Conservation (phyloP, 176 grass and related monocot genomes). For the Paspalum notatum region DNA sequence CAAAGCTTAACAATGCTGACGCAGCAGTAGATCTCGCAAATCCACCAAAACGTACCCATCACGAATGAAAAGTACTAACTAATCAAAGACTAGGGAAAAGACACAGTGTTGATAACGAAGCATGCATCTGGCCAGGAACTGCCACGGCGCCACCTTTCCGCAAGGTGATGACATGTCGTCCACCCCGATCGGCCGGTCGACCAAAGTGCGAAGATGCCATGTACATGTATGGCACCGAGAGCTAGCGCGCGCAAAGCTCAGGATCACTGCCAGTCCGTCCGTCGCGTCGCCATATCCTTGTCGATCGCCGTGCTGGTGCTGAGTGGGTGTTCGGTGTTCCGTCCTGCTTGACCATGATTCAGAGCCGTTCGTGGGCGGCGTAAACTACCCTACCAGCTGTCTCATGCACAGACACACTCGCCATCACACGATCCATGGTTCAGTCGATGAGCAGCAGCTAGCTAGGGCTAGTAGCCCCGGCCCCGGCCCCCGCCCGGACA, state of each 20-base stretch:
- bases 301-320: not conserved
- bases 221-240: not conserved
- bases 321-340: not conserved
- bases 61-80: no score
- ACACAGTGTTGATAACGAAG: no score
- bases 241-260: not conserved
- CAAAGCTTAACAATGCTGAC: no score
- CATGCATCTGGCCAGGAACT: no score
- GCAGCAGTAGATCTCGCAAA: no score
- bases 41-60: no score
- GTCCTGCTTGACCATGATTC: no score
- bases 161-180: not conserved
- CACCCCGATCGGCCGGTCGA: not conserved
- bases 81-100: no score
- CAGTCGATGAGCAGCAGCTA: not conserved
- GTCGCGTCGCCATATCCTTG: constrained; percentile 23
- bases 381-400: not conserved
- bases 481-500: no score
- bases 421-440: no score
- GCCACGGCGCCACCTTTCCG: not conserved
- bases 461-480: no score
- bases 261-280: not conserved
- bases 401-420: not conserved
- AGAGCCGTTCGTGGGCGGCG: no score
- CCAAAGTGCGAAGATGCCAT: not conserved